These are phyloP conservation scores for Dillenia turbinata DNA, from an alignment of 164 flowering plant genomes.

Conservation along the genomic window DNA sequence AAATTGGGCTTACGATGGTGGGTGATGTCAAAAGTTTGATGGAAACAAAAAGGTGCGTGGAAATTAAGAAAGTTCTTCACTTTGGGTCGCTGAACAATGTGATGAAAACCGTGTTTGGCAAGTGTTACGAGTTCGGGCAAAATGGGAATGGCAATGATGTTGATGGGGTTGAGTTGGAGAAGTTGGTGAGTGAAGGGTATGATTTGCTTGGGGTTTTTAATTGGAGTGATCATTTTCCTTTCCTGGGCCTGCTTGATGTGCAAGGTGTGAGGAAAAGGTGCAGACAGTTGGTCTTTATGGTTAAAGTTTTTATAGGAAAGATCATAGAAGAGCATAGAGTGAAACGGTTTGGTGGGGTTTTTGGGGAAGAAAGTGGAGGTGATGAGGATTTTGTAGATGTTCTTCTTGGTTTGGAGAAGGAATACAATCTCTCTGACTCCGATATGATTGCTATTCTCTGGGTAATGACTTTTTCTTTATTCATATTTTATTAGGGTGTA, in stretches of 20 bases:
- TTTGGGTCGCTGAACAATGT: conserved; percentile 39
- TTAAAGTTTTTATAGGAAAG: conserved; percentile 32
- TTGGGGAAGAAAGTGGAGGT: conserved; percentile 6
- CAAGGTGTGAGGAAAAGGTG: conserved; percentile 34
- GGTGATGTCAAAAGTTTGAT: conserved; percentile 10
- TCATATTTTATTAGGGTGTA: not conserved
- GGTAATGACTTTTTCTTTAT: conserved; percentile 32
- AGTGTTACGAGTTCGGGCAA: conserved; percentile 19
- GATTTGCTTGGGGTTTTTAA: conserved; percentile 42
- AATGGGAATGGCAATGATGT: not conserved
- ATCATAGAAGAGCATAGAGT: conserved; percentile 33
- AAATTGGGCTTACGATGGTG: conserved; percentile 20
- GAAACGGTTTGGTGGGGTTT: conserved; percentile 2
- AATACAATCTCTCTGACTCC: conserved; percentile 50
- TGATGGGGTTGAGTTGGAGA: conserved; percentile 25
- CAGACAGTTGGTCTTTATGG: conserved; percentile 19
- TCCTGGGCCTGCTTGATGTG: conserved; percentile 32
- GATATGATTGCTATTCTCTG: conserved; percentile 91
- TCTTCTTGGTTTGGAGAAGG: conserved; percentile 32
- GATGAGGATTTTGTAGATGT: conserved; percentile 27
- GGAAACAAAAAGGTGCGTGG: conserved; percentile 14
- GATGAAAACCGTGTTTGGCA: conserved; percentile 48
- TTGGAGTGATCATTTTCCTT: conserved; percentile 44
- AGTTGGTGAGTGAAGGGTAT: conserved; percentile 48
- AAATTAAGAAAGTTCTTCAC: conserved; percentile 28